These are phyloP conservation scores for Torulaspora gathmanii DNA, from an alignment of 805 yeast species.

Conservation along the genomic window DNA sequence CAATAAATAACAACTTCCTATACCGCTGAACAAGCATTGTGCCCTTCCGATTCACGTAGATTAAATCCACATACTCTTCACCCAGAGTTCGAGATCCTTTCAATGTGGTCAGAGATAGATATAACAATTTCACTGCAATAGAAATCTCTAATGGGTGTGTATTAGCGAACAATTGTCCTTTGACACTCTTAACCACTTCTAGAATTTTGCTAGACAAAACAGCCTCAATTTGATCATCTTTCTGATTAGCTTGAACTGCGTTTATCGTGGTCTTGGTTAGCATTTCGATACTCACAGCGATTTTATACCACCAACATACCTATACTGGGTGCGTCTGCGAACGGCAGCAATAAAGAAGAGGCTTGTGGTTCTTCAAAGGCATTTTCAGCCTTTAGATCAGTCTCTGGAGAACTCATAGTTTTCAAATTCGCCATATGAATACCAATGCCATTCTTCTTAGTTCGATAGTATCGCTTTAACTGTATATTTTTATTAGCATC, in stretches of 20 bases:
- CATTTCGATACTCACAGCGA: neutral
- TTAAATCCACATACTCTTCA: slow-evolving; percentile 85
- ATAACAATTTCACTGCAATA: slow-evolving; percentile 52
- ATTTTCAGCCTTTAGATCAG: neutral
- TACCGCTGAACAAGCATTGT: slow-evolving; percentile 42
- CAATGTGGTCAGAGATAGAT: slow-evolving; percentile 70
- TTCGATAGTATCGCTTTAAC: neutral
- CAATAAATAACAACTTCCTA: slow-evolving; percentile 54
- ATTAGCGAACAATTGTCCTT: slow-evolving; percentile 61
- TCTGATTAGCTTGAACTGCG: slow-evolving; percentile 82
- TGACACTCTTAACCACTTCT: slow-evolving; percentile 50
- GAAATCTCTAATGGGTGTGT: slow-evolving; percentile 58
- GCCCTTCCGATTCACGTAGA: slow-evolving; percentile 56
- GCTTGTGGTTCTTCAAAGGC: neutral
- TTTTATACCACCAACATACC: slow-evolving; percentile 42
- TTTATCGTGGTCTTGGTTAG: neutral
- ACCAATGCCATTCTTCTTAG: neutral
- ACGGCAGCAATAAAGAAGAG: slow-evolving; percentile 41
- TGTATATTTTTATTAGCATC: neutral
- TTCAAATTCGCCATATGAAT: neutral
- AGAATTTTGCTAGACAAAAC: slow-evolving; percentile 50
- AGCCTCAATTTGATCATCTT: slow-evolving; percentile 69
- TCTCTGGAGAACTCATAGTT: neutral
- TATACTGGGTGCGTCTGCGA: slow-evolving; percentile 84
- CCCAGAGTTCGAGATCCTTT: slow-evolving; percentile 80